Conservation (phyloP, 345 rosid genomes). For the Jatropha curcas region DNA sequence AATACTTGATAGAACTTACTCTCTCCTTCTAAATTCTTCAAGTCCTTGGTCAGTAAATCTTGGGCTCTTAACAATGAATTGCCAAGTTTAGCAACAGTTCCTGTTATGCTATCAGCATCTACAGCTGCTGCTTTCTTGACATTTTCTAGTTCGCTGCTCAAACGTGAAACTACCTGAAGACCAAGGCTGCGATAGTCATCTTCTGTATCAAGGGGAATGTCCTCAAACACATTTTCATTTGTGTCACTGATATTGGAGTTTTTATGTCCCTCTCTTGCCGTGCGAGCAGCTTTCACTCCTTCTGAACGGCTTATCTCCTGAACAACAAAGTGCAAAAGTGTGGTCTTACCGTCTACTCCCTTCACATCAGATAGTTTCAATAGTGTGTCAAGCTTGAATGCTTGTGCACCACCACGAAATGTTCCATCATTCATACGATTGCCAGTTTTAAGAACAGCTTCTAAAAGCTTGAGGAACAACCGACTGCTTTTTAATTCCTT, state of each 20-base stretch:
- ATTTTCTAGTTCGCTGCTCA: slow-evolving; percentile 77
- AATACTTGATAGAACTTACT: slow-evolving; percentile 72
- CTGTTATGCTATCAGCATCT: slow-evolving; percentile 78
- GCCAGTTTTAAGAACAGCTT: slow-evolving; percentile 99
- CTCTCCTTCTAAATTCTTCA: slow-evolving; percentile 65
- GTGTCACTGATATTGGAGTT: slow-evolving; percentile 50
- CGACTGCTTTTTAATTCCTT: slow-evolving; percentile 80
- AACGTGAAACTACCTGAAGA: slow-evolving; percentile 73
- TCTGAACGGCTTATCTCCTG: slow-evolving; percentile 91
- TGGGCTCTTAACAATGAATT: slow-evolving; percentile 51
- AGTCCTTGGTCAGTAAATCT: slow-evolving; percentile 69
- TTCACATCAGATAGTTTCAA: slow-evolving; percentile 90
- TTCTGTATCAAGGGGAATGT: slow-evolving; percentile 54
- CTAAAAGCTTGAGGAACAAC: slow-evolving; percentile 89
- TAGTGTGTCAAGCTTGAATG: slow-evolving; percentile 97
- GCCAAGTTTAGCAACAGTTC: slow-evolving; percentile 70
- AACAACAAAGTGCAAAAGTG: slow-evolving; percentile 93
- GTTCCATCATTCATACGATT: slow-evolving; percentile 99
- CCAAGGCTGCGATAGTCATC: slow-evolving; percentile 72
- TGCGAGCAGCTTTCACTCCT: slow-evolving; percentile 86
- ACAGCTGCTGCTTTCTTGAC: slow-evolving; percentile 86
- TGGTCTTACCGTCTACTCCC: slow-evolving; percentile 95
- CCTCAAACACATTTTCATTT: slow-evolving; percentile 77
- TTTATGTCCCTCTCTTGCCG: slow-evolving; percentile 63
- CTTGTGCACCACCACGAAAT: slow-evolving; percentile 95